phyloP scores from a whole-genome alignment of 352 stramenopile species.

The Phytophthora crassamura region DNA sequence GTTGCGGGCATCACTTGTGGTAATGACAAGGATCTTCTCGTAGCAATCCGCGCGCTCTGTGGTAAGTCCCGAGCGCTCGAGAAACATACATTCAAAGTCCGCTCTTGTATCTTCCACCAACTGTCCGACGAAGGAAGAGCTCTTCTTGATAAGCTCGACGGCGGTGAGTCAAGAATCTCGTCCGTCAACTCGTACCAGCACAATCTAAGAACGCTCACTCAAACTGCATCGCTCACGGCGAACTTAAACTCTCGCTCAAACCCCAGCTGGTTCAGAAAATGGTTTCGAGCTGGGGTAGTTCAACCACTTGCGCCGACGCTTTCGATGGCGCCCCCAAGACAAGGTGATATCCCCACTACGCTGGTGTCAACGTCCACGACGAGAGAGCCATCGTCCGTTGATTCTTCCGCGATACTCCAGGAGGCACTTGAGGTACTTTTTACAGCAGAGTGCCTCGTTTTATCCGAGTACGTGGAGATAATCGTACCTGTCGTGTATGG shows the following conservation, averaged over 20 bases:
- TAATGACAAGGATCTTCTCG: not conserved
- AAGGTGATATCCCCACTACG: no score
- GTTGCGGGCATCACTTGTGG: not conserved
- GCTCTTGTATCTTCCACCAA: not conserved
- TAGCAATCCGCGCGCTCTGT: not conserved
- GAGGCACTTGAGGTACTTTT: conserved; percentile 36
- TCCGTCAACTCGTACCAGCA: not conserved
- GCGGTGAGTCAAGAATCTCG: not conserved
- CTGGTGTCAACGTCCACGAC: no score
- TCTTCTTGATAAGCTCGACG: not conserved
- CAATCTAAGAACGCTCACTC: no score
- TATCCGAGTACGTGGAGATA: conserved; percentile 52
- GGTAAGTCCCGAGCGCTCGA: not conserved
- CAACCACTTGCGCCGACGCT: no score
- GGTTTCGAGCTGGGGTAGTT: no score
- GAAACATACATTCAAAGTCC: not conserved
- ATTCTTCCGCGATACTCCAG: conserved; percentile 6
- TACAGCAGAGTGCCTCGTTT: conserved; percentile 42
- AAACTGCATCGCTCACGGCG: no score
- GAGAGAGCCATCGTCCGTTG: no score
- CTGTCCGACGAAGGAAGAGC: not conserved
- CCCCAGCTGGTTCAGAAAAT: no score
- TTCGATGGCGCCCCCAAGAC: no score
- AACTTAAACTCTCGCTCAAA: no score
- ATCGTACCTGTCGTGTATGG: conserved; percentile 43